Evolutionary conservation across 768 basidiomycete species (phyloP).

Genomic region (Lactarius psammicola): DNA sequence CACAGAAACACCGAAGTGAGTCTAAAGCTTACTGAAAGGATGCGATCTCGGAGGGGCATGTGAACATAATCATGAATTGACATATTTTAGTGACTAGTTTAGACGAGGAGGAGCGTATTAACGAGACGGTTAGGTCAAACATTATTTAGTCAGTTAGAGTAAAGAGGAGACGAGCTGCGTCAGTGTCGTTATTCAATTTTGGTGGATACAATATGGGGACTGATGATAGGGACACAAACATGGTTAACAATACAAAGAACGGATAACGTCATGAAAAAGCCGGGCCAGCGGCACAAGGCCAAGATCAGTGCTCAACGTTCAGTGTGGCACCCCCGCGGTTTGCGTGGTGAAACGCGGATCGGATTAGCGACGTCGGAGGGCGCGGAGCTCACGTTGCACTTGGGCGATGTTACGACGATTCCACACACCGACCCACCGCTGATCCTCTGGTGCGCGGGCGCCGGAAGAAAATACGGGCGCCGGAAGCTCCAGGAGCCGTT

Average conservation of each 20-base stretch:
- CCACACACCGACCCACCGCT: conserved; percentile 29
- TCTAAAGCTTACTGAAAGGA: background rate
- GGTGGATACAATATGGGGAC: background rate
- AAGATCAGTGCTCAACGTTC: background rate
- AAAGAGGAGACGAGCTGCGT: background rate
- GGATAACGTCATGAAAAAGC: background rate
- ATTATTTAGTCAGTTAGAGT: background rate
- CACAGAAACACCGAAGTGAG: background rate
- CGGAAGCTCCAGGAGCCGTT: conserved; percentile 3
- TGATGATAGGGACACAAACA: background rate
- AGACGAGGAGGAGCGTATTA: background rate
- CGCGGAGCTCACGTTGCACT: conserved; percentile 32
- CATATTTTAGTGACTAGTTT: background rate
- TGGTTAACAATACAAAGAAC: background rate
- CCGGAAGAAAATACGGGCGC: conserved; percentile 23
- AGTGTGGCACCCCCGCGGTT: background rate
- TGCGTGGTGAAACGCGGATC: background rate
- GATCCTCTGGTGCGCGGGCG: conserved; percentile 20
- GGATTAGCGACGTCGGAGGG: conserved; percentile 38
- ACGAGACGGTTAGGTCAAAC: background rate
- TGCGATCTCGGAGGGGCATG: background rate
- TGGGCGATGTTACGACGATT: conserved; percentile 26
- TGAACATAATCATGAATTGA: background rate
- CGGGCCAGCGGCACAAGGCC: background rate
- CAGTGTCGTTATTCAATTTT: background rate